A percentile compares a stretch with the other conserved stretches of the same genome.
phyloP scores from a whole-genome alignment of 768 basidiomycete genomes.

The Leccinum sublutescens region DNA sequence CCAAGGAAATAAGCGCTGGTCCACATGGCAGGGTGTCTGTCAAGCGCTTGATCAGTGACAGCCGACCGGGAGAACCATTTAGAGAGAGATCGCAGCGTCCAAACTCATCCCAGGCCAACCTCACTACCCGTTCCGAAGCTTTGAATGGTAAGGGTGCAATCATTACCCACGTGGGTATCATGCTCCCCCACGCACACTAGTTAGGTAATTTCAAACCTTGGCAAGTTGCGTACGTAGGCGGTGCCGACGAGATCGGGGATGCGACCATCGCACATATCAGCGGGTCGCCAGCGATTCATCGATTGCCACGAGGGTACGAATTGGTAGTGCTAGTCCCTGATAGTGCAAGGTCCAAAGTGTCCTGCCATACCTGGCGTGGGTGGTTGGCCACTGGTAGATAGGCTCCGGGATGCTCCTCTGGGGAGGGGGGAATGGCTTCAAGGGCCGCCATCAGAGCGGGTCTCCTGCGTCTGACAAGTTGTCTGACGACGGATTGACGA shows the following conservation, averaged over 20 bases:
- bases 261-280: conserved; percentile 21
- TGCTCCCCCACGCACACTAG: not conserved
- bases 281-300: conserved; percentile 14
- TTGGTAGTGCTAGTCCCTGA: conserved; percentile 12
- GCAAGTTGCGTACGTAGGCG: not conserved
- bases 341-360: conserved; percentile 6
- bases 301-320: conserved; percentile 22
- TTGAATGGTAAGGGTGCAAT: not conserved
- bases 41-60: not conserved
- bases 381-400: conserved; percentile 7
- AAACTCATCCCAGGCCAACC: not conserved
- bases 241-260: conserved; percentile 17
- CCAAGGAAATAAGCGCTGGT: conserved; percentile 1
- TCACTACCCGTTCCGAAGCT: not conserved
- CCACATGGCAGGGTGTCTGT: not conserved
- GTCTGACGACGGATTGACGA: conserved; percentile 7
- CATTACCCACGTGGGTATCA: conserved; percentile 8
- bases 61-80: not conserved
- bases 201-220: conserved; percentile 4
- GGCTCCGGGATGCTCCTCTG: not conserved
- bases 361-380: conserved; percentile 9
- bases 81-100: not conserved
- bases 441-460: not conserved
- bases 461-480: not conserved
- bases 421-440: not conserved